Base-by-base conservation (phyloP, 768 basidiomycete species). In the Kockovaella imperatae region DNA sequence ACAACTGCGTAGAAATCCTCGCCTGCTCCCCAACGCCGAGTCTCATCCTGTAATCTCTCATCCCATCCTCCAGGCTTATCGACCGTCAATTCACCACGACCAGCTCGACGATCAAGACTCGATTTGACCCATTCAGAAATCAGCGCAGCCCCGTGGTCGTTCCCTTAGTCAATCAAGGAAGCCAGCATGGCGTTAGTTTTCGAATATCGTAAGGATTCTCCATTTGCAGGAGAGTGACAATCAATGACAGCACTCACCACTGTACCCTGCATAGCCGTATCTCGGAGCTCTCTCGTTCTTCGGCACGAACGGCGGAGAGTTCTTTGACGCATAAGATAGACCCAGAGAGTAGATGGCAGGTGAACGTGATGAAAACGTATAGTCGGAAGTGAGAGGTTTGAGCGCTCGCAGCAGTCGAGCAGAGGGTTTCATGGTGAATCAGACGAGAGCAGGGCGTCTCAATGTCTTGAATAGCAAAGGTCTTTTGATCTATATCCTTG, bases 1-100 rank as follows among this genome's bases (percentile, higher is more conserved):
- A 55, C 47, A 11, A 67, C 34, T 10, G 54, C 62, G 42, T 68
- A 70, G 48, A 67, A 70, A 53, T 70, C 69, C 38, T 70, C 69
- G n/a, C 69, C 69, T 10, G 66, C 66, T 21, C 69, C 69, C 60
- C 61, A 70, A 24, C 48, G 51, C 42, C 49, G 49, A 21, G 51
- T 50, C 25, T 51, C 48, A n/a, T 56, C 50, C 21, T 42, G 40
- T 14, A 52, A 21, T 23, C 41, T 47, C 21, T 60, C 50, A 2
- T 42, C 40, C 60, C 64, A 66, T 28, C 59, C 61, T 13, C 62
- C 63, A 35, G 51, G 49, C 32, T 52, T 38, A 14, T 49, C 53
- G 1, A 36, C 50, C 1, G 38, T 35, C 35, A 70, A 45, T 42
- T 68, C 67, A 2, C 60, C 62, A 20, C 69, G 21, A 5, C 67